Conservation (phyloP, 371 early-diverging fungal genomes). For the Aphelidium insulamus region DNA sequence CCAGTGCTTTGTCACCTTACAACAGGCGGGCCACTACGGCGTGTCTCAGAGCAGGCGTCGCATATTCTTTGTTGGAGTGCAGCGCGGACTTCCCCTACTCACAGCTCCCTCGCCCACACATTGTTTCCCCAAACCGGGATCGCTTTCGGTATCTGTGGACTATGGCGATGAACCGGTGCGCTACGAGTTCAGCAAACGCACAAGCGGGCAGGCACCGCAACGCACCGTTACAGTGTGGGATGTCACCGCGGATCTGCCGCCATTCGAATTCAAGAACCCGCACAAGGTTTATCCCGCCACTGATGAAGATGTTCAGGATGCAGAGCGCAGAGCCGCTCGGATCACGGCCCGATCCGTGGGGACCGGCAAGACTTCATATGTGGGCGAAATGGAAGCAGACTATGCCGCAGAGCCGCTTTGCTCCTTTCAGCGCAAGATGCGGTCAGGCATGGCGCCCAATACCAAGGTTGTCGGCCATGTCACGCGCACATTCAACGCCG, state of each 20-base stretch:
- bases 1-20: constrained; percentile 23
- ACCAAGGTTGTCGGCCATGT: constrained; percentile 12
- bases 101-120: constrained; percentile 21
- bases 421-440: constrained; percentile 21
- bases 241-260: constrained; percentile 30
- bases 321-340: not conserved
- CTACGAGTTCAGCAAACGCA: constrained; percentile 13
- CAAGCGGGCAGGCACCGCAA: constrained; percentile 21
- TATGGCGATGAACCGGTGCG: constrained; percentile 3
- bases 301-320: constrained; percentile 4
- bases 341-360: not conserved
- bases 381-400: constrained; percentile 9
- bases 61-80: constrained; percentile 28
- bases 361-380: constrained; percentile 2
- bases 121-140: constrained; percentile 13
- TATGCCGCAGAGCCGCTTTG: constrained; percentile 15
- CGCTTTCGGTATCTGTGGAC: constrained; percentile 11
- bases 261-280: constrained; percentile 27
- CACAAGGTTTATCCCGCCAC: constrained; percentile 10
- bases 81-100: constrained; percentile 21
- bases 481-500: constrained; percentile 12
- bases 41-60: constrained; percentile 30
- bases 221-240: constrained; percentile 23
- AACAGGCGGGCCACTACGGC: constrained; percentile 32
- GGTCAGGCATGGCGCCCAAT: constrained; percentile 1